Evolutionary conservation across 768 basidiomycete genomes (phyloP), one percentile per base, ranked within the genome.

Genomic region (Mycena filopes): DNA sequence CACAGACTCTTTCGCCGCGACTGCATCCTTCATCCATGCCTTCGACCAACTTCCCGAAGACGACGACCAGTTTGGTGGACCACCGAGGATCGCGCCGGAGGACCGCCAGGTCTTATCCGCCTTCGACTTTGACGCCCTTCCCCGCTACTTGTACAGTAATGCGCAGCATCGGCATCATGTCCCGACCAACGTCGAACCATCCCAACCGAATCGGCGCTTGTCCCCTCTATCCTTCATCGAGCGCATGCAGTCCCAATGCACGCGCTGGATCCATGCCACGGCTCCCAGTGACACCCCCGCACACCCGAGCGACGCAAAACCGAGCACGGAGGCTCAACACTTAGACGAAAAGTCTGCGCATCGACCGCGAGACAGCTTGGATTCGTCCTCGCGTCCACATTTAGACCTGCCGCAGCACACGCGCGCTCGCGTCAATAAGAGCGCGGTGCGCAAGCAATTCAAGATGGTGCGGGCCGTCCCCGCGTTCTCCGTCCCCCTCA

Each of bases 401-500:
- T 48, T 60, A 9, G 59, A 56, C 58, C 18, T 55, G 36, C 59
- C 58, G 25, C 65, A 66, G 36, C 64, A 43, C 50, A 60, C 58
- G 7, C 63, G 64, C 64, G 29, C 43, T 38, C 71, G 60, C 57
- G 60, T 13, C 26, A 71, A 73, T 18, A 61, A 67, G 43, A 64
- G 56, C 38, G 69, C 72, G n/a, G 77, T 79, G 21, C 74, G 70
- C 53, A 78, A 76, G 57, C 81, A 83, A 66, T 82, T 84, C 70
- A 79, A 80, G 64, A 75, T 77, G 68, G 78, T 87, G 49, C 79
- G 80, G 47, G 78, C 82, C 13, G 91, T 93, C 18, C 92, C 92
- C 2, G 87, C 91, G 46, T 94, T 94, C 66, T 84, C 87, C 21
- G 78, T 85, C 23, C 90, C 91, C 33, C 77, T 94, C 60, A 93